Conservation (phyloP, 805 yeast species). For the Ogataea corticis region DNA sequence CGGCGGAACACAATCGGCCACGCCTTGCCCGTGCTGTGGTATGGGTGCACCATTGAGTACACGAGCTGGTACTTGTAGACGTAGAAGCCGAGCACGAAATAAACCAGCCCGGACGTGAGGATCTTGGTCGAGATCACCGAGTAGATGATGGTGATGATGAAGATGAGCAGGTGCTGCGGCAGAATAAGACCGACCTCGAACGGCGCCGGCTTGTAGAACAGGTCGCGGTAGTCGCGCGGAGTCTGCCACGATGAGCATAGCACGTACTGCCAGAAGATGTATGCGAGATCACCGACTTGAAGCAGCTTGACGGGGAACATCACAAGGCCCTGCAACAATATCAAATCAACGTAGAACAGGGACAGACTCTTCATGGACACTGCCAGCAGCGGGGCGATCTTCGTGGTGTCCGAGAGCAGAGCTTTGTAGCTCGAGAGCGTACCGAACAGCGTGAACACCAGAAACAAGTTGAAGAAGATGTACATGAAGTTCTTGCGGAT, state of each 20-base stretch:
- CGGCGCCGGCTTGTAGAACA: conserved; percentile 56
- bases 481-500: conserved; percentile 59
- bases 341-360: conserved; percentile 57
- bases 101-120: conserved; percentile 56
- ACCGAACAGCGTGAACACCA: conserved; percentile 63
- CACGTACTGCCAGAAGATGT: conserved; percentile 44
- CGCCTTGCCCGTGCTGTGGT: conserved; percentile 65
- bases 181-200: conserved; percentile 62
- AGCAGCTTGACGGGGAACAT: conserved; percentile 60
- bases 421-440: conserved; percentile 62
- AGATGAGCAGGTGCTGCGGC: conserved; percentile 61
- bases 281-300: conserved; percentile 54
- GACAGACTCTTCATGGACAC: conserved; percentile 52
- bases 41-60: conserved; percentile 62
- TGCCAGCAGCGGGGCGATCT: conserved; percentile 56
- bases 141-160: conserved; percentile 58
- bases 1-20: conserved; percentile 66
- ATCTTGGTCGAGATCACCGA: conserved; percentile 63
- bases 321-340: conserved; percentile 68
- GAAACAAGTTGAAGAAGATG: conserved; percentile 59
- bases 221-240: conserved; percentile 51
- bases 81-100: conserved; percentile 56
- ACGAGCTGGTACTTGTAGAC: conserved; percentile 63
- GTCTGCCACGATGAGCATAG: conserved; percentile 40
- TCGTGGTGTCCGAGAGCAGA: conserved; percentile 56